Conservation (phyloP, 1,284 basidiomycete species). For the Trametes pubescens region DNA sequence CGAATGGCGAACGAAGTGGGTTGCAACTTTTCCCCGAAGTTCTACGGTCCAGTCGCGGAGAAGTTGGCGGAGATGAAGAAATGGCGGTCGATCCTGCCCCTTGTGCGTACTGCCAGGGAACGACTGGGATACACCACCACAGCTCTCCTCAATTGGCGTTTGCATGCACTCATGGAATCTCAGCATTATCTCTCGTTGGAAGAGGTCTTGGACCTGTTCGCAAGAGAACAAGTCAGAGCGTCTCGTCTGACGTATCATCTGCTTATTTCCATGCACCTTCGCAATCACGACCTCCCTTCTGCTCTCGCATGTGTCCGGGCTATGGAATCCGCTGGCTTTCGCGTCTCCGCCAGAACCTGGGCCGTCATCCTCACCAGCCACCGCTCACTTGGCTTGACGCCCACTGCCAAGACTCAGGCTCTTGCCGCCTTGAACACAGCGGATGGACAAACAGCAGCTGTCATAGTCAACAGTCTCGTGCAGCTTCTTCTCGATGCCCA, state of each 20-base stretch:
- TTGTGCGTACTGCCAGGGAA: conserved; percentile 55
- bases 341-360: conserved; percentile 64
- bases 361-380: conserved; percentile 65
- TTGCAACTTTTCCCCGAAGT: conserved; percentile 55
- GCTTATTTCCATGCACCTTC: conserved; percentile 68
- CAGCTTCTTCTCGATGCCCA: conserved; percentile 63
- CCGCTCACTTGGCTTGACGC: conserved; percentile 65
- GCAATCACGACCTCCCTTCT: conserved; percentile 66
- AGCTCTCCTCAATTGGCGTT: conserved; percentile 73
- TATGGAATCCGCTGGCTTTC: conserved; percentile 66
- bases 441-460: conserved; percentile 51
- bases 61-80: conserved; percentile 52
- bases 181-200: conserved; percentile 56
- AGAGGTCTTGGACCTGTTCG: conserved; percentile 58
- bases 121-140: conserved; percentile 57
- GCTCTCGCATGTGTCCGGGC: conserved; percentile 58
- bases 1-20: conserved; percentile 57
- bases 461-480: conserved; percentile 69
- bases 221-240: conserved; percentile 52
- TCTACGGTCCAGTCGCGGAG: conserved; percentile 64
- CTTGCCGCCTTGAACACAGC: conserved; percentile 54
- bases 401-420: conserved; percentile 58
- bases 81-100: conserved; percentile 59
- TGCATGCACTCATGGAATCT: conserved; percentile 63
- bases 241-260: conserved; percentile 71